These are phyloP conservation scores for Solanum chilense DNA, from an alignment of 257 asterid species.

Conservation along the genomic window DNA sequence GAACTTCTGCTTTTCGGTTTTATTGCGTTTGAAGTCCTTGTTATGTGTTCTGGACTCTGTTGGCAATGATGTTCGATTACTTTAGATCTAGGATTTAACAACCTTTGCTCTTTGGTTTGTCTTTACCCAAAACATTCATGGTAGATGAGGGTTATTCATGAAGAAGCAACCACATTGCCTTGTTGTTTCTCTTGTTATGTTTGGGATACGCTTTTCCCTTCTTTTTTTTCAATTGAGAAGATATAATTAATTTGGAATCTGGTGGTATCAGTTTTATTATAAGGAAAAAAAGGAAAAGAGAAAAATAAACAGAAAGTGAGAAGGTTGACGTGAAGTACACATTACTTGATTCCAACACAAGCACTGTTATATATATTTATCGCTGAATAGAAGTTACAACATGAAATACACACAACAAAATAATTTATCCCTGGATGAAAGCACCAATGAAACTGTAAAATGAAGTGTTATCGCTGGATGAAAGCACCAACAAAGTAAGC, in stretches of 20 bases:
- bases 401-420: background rate
- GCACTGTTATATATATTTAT: background rate
- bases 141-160: background rate
- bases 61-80: background rate
- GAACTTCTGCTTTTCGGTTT: background rate
- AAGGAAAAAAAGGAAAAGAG: background rate
- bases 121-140: background rate
- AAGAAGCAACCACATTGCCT: background rate
- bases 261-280: background rate
- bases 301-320: background rate
- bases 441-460: background rate
- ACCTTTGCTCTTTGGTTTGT: background rate
- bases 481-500: background rate
- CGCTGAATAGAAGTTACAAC: background rate
- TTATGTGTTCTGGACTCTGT: background rate
- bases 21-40: background rate
- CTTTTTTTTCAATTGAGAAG: background rate
- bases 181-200: background rate
- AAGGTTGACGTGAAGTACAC: background rate
- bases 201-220: background rate
- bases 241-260: background rate
- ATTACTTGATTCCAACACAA: background rate
- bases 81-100: background rate
- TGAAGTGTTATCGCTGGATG: background rate
- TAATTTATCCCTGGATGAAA: background rate